Evolutionary conservation across 768 basidiomycete genomes (phyloP).

Genomic region (Pulveroboletus ravenelii): DNA sequence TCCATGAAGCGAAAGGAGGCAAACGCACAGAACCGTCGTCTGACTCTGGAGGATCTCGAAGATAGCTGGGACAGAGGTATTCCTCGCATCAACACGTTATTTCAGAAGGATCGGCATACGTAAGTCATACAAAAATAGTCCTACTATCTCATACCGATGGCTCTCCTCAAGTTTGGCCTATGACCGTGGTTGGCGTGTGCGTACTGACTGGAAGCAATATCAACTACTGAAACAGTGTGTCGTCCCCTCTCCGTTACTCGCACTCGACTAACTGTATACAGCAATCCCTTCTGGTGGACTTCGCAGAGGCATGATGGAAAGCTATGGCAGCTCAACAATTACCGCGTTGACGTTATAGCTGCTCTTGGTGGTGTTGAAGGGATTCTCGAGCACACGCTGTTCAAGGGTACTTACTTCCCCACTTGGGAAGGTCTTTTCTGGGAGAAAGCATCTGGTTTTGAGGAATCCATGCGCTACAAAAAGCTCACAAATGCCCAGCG

Average conservation of each 20-base stretch:
- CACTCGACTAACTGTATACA: constrained; percentile 28
- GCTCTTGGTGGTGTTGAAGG: constrained; percentile 95
- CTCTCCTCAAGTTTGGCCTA: constrained; percentile 67
- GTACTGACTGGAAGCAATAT: constrained; percentile 98
- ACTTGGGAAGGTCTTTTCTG: constrained; percentile 99
- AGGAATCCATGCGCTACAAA: constrained; percentile 94
- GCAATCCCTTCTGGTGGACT: constrained; percentile 99
- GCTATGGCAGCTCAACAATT: constrained; percentile 96
- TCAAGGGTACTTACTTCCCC: constrained; percentile 97
- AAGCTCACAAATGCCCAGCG: constrained; percentile 98
- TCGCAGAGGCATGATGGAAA: constrained; percentile 96
- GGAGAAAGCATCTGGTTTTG: constrained; percentile 98
- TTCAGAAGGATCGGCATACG: constrained; percentile 98
- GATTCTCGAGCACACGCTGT: constrained; percentile 93
- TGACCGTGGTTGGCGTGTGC: constrained; percentile 98
- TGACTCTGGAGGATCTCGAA: constrained; percentile 96
- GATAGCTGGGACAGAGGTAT: constrained; percentile 99
- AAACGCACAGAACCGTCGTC: constrained; percentile 94
- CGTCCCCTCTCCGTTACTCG: neutral
- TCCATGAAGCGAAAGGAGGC: constrained; percentile 99
- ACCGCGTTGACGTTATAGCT: constrained; percentile 98
- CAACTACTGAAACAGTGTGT: constrained; percentile 85
- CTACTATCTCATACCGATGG: neutral
- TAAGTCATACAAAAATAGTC: constrained; percentile 31
- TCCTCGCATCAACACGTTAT: constrained; percentile 96